Evolutionary conservation across 2,329 filamentous ascomycete species (phyloP), one percentile per base, ranked within the genome.

Genomic region (Xylariaceae sp.): DNA sequence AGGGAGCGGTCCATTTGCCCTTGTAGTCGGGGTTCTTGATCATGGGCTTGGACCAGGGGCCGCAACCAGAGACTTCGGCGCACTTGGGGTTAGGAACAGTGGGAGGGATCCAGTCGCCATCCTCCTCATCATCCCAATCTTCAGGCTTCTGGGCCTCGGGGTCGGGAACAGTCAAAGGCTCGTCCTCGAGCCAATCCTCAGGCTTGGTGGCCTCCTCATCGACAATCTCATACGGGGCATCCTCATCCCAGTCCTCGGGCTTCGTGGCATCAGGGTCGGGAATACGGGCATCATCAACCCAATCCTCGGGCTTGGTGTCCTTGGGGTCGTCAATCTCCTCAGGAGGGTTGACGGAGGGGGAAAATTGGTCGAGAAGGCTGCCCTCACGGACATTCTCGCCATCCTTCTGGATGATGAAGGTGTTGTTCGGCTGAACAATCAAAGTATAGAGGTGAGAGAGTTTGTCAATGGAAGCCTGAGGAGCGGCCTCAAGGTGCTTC

Each of bases 41-140:
- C 79, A 86, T 80, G 52, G 92, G 92, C 70, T 85, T 80, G 56
- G 82, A 76, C 92, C 92, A 98, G 58, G 84, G 79, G 58, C 92
- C 92, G 66, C 92, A 97, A 60, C 92, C 92, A 70, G 90, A 89
- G 52, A 73, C 86, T 43, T 97, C 90, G 50, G 82, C 79, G 62
- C 92, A 97, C 80, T 95, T 95, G 67, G 90, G 86, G 81, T 98
- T 97, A 63, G 88, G 78, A 39, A 98, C 80, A 39, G 82, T 88
- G 42, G 90, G 92, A 36, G 89, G 71, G 53, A 94, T 67, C 88
- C 89, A 98, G 73, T 98, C 92, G 66, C 92, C 92, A 65, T 98
- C 92, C 73, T 98, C 92, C 73, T 98, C 92, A 44, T 98, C 90
- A 70, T 96, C 90, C 92, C 92, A 98, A 64, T 97, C 92, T 70